phyloP scores from a whole-genome alignment of 441 rosid genomes.

The Biscutella laevigata region DNA sequence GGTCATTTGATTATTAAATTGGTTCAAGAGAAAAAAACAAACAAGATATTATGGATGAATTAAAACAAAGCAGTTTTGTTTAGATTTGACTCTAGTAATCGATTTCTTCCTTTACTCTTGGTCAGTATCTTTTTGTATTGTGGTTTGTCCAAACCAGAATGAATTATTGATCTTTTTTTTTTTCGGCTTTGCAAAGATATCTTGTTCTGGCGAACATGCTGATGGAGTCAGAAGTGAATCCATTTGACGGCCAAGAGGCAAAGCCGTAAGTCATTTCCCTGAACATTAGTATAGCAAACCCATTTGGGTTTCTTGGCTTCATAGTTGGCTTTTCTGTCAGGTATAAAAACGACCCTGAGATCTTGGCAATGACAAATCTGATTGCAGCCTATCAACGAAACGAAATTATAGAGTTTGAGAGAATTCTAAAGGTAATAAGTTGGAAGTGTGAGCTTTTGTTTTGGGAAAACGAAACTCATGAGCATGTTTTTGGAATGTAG shows the following conservation, averaged over 20 bases:
- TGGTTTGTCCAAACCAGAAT: background rate
- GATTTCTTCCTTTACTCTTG: background rate
- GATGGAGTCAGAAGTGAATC: conserved; percentile 99
- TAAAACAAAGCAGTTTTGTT: background rate
- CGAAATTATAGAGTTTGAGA: conserved; percentile 94
- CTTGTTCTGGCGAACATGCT: conserved; percentile 98
- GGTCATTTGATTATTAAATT: background rate
- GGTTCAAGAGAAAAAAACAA: background rate
- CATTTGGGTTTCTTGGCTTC: background rate
- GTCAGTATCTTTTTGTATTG: background rate
- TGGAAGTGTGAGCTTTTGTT: too few relatives aligned
- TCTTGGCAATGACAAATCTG: conserved; percentile 95
- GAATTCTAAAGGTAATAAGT: conserved; percentile 74
- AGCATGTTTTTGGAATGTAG: conserved; percentile 30
- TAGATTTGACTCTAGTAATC: conserved; percentile 2
- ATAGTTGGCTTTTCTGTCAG: conserved; percentile 29
- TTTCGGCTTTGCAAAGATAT: conserved; percentile 41
- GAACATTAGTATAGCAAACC: background rate
- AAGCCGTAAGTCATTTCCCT: conserved; percentile 68
- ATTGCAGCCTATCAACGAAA: conserved; percentile 97
- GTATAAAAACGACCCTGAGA: conserved; percentile 97
- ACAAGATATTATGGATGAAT: background rate
- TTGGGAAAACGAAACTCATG: conserved; percentile 10
- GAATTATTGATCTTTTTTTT: background rate
- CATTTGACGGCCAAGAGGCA: conserved; percentile 99